phyloP scores from a whole-genome alignment of 2,329 filamentous ascomycete genomes.

The Diaporthe velutina region DNA sequence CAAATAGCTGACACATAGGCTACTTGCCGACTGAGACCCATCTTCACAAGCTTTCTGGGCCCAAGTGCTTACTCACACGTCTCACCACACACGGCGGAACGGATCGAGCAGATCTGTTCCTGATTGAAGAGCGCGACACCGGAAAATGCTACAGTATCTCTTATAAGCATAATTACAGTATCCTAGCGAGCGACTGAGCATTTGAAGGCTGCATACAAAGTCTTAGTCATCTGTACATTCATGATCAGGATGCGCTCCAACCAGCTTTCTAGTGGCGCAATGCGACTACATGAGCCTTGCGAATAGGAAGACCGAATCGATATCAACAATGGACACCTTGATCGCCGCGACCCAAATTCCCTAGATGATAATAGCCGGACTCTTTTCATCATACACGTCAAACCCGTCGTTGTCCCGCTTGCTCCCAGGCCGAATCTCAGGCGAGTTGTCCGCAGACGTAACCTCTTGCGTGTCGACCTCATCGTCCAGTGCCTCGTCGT shows the following conservation, averaged over 20 bases:
- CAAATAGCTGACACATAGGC: constrained; percentile 6
- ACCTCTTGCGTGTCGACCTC: background rate
- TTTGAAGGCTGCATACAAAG: background rate
- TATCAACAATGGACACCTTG: background rate
- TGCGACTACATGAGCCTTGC: background rate
- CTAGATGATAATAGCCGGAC: background rate
- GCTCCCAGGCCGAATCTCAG: constrained; percentile 5
- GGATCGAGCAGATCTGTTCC: constrained; percentile 19
- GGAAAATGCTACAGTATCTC: background rate
- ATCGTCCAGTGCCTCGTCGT: constrained; percentile 52
- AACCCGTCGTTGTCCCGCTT: background rate
- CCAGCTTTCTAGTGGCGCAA: background rate
- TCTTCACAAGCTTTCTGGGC: background rate
- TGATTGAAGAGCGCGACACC: background rate
- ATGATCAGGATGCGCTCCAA: constrained; percentile 1
- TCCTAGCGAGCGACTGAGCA: background rate
- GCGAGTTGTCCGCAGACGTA: background rate
- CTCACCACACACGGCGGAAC: background rate
- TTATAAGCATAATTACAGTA: background rate
- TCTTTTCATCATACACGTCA: constrained; percentile 3
- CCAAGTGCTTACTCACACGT: background rate
- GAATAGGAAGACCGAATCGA: background rate
- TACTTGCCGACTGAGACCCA: background rate
- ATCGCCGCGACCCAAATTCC: background rate
- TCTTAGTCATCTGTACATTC: background rate